Conservation (phyloP, 805 yeast species). For the Hanseniaspora nectarophila region DNA sequence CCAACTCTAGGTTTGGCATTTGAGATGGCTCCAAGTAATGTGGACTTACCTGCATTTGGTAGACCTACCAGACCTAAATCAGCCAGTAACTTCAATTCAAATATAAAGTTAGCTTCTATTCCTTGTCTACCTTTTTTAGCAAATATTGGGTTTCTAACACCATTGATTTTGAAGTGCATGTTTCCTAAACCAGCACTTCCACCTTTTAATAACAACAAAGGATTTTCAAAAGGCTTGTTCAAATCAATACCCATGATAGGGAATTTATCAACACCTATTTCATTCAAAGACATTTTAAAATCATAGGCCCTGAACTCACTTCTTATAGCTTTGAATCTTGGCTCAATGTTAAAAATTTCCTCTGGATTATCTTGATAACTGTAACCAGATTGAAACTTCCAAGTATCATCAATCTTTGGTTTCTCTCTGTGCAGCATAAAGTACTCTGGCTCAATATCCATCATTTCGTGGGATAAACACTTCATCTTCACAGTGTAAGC, state of each 20-base stretch:
- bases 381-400: conserved; percentile 51
- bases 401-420: conserved; percentile 36
- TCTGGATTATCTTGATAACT: conserved; percentile 46
- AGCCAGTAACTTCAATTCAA: conserved; percentile 80
- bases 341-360: conserved; percentile 52
- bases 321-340: conserved; percentile 54
- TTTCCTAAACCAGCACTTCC: conserved; percentile 95
- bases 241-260: conserved; percentile 78
- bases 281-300: conserved; percentile 42
- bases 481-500: conserved; percentile 24
- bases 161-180: conserved; percentile 79
- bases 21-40: conserved; percentile 74
- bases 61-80: conserved; percentile 89
- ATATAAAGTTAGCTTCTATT: conserved; percentile 50
- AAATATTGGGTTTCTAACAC: conserved; percentile 81
- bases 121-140: conserved; percentile 69
- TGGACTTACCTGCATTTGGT: conserved; percentile 95
- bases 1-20: conserved; percentile 85
- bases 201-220: conserved; percentile 62
- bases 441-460: conserved; percentile 30
- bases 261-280: conserved; percentile 51
- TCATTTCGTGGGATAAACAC: conserved; percentile 26
- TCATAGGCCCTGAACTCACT: conserved; percentile 58
- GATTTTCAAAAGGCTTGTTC: conserved; percentile 46
- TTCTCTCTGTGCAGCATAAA: conserved; percentile 47